Conservation (phyloP, 805 yeast species). For the Naumovozyma dairenensis region DNA sequence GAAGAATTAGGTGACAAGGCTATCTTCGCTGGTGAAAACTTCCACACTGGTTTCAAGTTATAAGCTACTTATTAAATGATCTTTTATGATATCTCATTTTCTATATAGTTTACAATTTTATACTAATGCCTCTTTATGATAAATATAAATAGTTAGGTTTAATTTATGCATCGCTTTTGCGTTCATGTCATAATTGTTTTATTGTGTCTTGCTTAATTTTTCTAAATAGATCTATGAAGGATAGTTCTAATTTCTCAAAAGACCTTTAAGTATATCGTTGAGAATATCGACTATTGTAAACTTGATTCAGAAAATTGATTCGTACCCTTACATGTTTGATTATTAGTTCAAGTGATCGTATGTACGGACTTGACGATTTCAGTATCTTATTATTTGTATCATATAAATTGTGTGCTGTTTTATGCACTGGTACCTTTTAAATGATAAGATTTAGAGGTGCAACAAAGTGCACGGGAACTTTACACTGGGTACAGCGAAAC, state of each 20-base stretch:
- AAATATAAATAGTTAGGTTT: constrained; percentile 11
- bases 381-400: no score
- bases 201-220: background rate
- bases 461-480: background rate
- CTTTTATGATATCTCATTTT: constrained; percentile 1
- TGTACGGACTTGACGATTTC: no score
- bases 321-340: background rate
- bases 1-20: constrained; percentile 98
- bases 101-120: constrained; percentile 6
- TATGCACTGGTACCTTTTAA: no score
- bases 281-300: constrained; percentile 2
- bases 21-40: constrained; percentile 84
- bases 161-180: constrained; percentile 11
- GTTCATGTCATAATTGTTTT: background rate
- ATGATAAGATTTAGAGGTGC: no score
- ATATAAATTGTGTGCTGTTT: no score
- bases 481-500: background rate
- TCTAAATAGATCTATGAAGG: background rate
- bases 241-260: background rate
- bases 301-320: constrained; percentile 2
- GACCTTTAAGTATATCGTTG: background rate
- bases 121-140: constrained; percentile 6
- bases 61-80: constrained; percentile 13
- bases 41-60: constrained; percentile 49
- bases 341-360: no score